These are phyloP conservation scores for Monosporozyma aquatica DNA, from an alignment of 805 yeast species.

Conservation along the genomic window DNA sequence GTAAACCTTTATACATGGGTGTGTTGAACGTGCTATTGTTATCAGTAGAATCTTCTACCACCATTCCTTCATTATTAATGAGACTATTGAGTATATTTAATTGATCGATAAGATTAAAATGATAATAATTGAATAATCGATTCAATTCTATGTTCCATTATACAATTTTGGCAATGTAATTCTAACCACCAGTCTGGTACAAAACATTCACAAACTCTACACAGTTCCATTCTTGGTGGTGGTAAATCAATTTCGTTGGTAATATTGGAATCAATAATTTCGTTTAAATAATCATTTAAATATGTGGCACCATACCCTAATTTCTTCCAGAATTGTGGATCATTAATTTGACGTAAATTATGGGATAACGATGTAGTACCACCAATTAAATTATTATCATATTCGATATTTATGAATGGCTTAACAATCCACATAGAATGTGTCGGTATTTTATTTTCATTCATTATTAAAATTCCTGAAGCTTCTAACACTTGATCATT, in stretches of 20 bases:
- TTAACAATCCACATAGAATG: constrained; percentile 92
- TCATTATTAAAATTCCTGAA: constrained; percentile 76
- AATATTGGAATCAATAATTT: constrained; percentile 43
- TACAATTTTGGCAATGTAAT: constrained; percentile 78
- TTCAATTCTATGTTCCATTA: constrained; percentile 74
- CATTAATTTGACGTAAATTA: constrained; percentile 19
- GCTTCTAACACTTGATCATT: constrained; percentile 73
- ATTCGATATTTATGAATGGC: constrained; percentile 41
- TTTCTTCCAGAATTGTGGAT: constrained; percentile 45
- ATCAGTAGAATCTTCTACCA: too few relatives aligned
- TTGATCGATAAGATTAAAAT: constrained; percentile 72
- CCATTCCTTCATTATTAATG: too few relatives aligned
- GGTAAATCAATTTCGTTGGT: constrained; percentile 60
- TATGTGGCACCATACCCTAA: constrained; percentile 87
- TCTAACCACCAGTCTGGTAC: constrained; percentile 98
- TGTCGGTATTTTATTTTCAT: constrained; percentile 43
- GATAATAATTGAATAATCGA: constrained; percentile 65
- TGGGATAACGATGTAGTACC: constrained; percentile 38
- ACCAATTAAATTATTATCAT: constrained; percentile 20
- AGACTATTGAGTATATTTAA: constrained; percentile 37
- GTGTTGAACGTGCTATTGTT: too few relatives aligned
- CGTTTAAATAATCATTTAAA: constrained; percentile 62
- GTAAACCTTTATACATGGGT: constrained; percentile 50
- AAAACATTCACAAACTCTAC: constrained; percentile 84
- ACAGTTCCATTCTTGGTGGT: constrained; percentile 70